Evolutionary conservation across 208 protist species (phyloP).

Genomic region (Hexamita inflata): DNA sequence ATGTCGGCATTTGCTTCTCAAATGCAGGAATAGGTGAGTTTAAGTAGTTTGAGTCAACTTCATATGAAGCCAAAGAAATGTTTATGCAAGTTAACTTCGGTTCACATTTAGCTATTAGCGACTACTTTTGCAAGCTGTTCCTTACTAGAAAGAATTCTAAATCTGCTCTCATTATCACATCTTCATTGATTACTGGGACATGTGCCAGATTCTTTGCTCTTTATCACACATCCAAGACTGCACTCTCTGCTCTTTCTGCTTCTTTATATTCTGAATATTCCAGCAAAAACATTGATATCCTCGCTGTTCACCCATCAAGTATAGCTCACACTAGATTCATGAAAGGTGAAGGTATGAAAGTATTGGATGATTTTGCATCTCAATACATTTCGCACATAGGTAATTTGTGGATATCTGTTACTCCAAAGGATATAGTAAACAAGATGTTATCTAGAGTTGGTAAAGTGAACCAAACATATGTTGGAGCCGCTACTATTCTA

Average conservation of each 20-base stretch:
- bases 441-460: too few relatives aligned
- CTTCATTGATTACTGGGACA: not conserved
- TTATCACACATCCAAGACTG: slow-evolving; percentile 8
- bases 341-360: too few relatives aligned
- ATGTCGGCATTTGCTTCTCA: not conserved
- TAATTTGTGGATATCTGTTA: too few relatives aligned
- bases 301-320: slow-evolving; percentile 2
- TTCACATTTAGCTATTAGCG: not conserved
- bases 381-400: too few relatives aligned
- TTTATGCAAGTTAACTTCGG: not conserved
- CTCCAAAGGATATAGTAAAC: too few relatives aligned
- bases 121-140: slow-evolving; percentile 24
- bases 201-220: not conserved
- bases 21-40: slow-evolving; percentile 10
- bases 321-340: not conserved
- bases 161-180: not conserved
- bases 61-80: not conserved
- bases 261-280: not conserved
- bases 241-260: not conserved
- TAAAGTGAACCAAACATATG: too few relatives aligned
- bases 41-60: not conserved
- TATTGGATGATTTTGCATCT: too few relatives aligned
- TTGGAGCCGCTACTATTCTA: too few relatives aligned
- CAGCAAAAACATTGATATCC: not conserved
- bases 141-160: not conserved